Conservation (phyloP, 768 basidiomycete genomes). For the Xerocomus brunneocitrinus region DNA sequence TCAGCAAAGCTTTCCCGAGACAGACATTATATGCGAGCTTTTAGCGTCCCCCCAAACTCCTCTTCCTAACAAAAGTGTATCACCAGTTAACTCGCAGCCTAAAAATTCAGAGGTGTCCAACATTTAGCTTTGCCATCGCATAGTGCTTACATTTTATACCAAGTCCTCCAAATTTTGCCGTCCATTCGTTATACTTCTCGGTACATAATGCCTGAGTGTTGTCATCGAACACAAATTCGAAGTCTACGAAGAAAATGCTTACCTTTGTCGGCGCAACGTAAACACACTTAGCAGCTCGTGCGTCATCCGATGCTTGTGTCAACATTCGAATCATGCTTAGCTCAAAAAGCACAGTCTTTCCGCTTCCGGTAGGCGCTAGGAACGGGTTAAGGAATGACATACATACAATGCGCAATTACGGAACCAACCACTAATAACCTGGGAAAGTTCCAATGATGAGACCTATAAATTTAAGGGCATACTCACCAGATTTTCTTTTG, state of each 20-base stretch:
- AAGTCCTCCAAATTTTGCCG: conserved; percentile 66
- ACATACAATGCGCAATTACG: background rate
- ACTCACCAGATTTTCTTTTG: conserved; percentile 61
- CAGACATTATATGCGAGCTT: conserved; percentile 74
- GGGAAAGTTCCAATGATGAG: conserved; percentile 7
- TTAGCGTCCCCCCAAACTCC: conserved; percentile 72
- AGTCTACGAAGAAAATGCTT: background rate
- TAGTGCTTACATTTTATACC: conserved; percentile 64
- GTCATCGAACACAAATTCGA: background rate
- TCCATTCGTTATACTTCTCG: conserved; percentile 84
- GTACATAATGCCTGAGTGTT: conserved; percentile 71
- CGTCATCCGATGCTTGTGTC: conserved; percentile 34
- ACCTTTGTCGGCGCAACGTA: conserved; percentile 96
- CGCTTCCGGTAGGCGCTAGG: conserved; percentile 90
- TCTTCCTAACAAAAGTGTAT: conserved; percentile 66
- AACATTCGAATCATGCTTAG: conserved; percentile 79
- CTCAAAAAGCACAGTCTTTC: conserved; percentile 95
- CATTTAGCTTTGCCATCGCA: background rate
- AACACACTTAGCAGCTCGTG: conserved; percentile 58
- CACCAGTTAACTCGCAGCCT: conserved; percentile 93
- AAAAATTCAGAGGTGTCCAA: background rate
- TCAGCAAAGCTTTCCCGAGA: conserved; percentile 3
- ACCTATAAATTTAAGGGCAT: background rate
- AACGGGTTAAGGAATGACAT: conserved; percentile 2
- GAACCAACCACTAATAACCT: conserved; percentile 69